Percentiles rank a stretch among this genome's conserved stretches.
These are phyloP conservation scores for Exophiala calicioides DNA, from an alignment of 2,329 filamentous ascomycete genomes.

Conservation along the genomic window DNA sequence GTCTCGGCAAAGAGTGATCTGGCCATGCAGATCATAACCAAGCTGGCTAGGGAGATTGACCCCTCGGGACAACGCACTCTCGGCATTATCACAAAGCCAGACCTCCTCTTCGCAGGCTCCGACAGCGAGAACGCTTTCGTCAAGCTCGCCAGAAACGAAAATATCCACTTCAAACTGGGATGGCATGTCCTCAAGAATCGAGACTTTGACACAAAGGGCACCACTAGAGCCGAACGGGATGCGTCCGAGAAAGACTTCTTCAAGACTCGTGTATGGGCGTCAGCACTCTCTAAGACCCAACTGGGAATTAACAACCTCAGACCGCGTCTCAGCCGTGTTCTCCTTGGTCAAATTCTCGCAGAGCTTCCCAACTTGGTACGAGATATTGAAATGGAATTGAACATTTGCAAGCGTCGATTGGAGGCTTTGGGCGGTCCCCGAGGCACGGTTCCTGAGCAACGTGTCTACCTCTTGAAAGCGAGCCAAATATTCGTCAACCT, in stretches of 20 bases:
- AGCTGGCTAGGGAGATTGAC: constrained; percentile 45
- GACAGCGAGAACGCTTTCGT: constrained; percentile 32
- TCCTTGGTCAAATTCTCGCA: constrained; percentile 37
- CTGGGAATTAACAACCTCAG: constrained; percentile 38
- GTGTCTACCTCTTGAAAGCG: constrained; percentile 39
- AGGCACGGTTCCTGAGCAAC: constrained; percentile 33
- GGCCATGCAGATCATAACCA: constrained; percentile 60
- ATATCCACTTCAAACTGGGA: constrained; percentile 44
- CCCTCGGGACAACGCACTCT: constrained; percentile 36
- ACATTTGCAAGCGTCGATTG: constrained; percentile 42
- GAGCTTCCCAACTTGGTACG: constrained; percentile 41
- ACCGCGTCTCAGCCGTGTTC: constrained; percentile 37
- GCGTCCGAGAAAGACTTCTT: constrained; percentile 40
- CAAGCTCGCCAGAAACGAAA: constrained; percentile 32
- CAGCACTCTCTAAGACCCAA: constrained; percentile 29
- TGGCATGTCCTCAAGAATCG: constrained; percentile 54
- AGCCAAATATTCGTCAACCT: constrained; percentile 42
- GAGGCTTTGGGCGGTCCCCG: constrained; percentile 50
- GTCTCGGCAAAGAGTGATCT: constrained; percentile 53
- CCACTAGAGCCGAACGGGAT: constrained; percentile 33
- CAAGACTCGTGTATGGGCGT: constrained; percentile 32
- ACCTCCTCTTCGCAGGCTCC: constrained; percentile 35
- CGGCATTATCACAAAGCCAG: constrained; percentile 43
- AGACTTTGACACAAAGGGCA: constrained; percentile 36
- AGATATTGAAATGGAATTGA: constrained; percentile 38